These are phyloP conservation scores for Basidiobolus meristosporus DNA, from an alignment of 371 early-diverging fungal species.

Conservation along the genomic window DNA sequence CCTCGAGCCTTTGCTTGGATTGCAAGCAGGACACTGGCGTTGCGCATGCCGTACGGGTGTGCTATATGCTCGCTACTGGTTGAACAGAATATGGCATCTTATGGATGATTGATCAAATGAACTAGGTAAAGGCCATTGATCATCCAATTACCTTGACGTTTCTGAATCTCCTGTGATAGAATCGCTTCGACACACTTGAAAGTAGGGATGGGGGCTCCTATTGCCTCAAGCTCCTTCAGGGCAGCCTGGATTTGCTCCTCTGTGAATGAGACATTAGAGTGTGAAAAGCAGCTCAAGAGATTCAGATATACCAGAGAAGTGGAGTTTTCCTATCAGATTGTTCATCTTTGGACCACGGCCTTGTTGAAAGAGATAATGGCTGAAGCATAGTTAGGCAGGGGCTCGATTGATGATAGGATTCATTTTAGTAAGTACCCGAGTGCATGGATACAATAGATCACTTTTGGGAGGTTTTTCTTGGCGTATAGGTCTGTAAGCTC, in stretches of 20 bases:
- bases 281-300: background rate
- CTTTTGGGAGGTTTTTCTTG: slow-evolving; percentile 98
- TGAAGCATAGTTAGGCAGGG: slow-evolving; percentile 4
- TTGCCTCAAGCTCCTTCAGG: slow-evolving; percentile 60
- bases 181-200: slow-evolving; percentile 59
- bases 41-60: no score
- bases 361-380: slow-evolving; percentile 71
- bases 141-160: no score
- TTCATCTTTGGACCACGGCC: slow-evolving; percentile 81
- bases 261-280: slow-evolving; percentile 1
- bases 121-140: no score
- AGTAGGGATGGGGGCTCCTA: slow-evolving; percentile 61
- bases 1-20: no score
- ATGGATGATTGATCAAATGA: no score
- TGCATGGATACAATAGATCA: slow-evolving; percentile 99
- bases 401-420: background rate
- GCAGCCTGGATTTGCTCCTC: slow-evolving; percentile 72
- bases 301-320: slow-evolving; percentile 54
- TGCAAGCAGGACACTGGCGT: no score
- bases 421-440: slow-evolving; percentile 39
- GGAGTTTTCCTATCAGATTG: slow-evolving; percentile 76
- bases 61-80: no score
- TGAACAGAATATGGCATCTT: no score
- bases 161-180: slow-evolving; percentile 39
- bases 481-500: slow-evolving; percentile 98